Conservation (phyloP, 192 early-diverging fungal species). For the Backusella circina region DNA sequence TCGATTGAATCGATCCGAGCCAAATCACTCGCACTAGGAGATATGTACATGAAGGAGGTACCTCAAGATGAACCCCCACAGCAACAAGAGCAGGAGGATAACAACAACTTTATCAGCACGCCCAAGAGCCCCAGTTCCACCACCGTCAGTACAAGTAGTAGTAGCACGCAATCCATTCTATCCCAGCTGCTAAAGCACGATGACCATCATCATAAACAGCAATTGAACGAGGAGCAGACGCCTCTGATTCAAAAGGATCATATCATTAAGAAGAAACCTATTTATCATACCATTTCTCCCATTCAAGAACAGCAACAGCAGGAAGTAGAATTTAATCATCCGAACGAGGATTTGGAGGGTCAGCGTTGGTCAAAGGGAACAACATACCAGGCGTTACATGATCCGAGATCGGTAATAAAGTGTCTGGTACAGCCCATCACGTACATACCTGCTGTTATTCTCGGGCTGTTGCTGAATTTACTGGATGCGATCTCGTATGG, state of each 20-base stretch:
- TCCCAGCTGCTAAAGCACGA: conserved; percentile 14
- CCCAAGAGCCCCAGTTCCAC: not conserved
- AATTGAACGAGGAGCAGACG: not conserved
- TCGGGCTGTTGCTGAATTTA: conserved; percentile 89
- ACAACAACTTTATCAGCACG: not conserved
- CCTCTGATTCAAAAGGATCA: not conserved
- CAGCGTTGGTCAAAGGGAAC: not conserved
- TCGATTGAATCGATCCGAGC: conserved; percentile 38
- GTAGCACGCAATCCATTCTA: conserved; percentile 13
- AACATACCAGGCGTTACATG: not conserved
- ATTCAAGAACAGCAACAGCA: not conserved
- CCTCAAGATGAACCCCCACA: not conserved
- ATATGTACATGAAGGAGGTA: conserved; percentile 17
- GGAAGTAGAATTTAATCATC: not conserved
- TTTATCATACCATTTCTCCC: not conserved
- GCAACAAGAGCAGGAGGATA: too few species aligned
- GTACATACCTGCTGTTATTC: conserved; percentile 84
- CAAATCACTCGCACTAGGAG: conserved; percentile 36
- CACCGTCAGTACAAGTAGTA: not conserved
- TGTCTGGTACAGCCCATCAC: conserved; percentile 48
- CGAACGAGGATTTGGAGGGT: not conserved
- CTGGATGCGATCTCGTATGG: conserved; percentile 90
- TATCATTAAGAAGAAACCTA: not conserved
- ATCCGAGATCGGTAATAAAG: conserved; percentile 4
- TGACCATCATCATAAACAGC: not conserved